Evolutionary conservation across 495 filamentous ascomycete species (phyloP).

Genomic region (Pseudoneurospora amorphoporcata): DNA sequence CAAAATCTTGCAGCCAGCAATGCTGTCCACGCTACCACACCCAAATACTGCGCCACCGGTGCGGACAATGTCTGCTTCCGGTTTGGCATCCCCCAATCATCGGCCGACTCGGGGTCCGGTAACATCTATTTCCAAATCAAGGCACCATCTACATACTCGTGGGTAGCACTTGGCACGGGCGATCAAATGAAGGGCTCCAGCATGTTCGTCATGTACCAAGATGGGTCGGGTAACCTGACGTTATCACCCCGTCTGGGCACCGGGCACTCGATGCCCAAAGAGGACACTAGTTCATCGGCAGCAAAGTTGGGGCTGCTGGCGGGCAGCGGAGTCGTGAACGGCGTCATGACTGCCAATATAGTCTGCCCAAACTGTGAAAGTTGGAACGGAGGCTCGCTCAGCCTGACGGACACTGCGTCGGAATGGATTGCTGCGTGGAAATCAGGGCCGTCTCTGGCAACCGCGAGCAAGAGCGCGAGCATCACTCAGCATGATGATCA

Average conservation of each 20-base stretch:
- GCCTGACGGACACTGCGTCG: conserved; percentile 33
- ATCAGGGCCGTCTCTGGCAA: conserved; percentile 45
- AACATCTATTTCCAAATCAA: conserved; percentile 58
- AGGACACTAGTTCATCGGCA: conserved; percentile 36
- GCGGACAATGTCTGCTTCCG: conserved; percentile 30
- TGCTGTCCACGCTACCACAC: conserved; percentile 5
- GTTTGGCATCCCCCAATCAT: conserved; percentile 33
- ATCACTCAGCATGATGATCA: conserved; percentile 51
- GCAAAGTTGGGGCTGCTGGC: conserved; percentile 42
- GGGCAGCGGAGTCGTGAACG: conserved; percentile 45
- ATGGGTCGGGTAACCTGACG: conserved; percentile 48
- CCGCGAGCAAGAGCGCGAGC: conserved; percentile 32
- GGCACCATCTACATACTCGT: conserved; percentile 47
- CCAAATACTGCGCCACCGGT: conserved; percentile 19
- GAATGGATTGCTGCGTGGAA: conserved; percentile 61
- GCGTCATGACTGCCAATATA: conserved; percentile 55
- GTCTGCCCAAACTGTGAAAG: conserved; percentile 34
- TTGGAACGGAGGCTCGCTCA: conserved; percentile 52
- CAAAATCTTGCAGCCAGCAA: background rate
- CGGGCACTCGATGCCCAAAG: conserved; percentile 43
- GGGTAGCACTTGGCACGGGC: conserved; percentile 60
- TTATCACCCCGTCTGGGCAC: conserved; percentile 50
- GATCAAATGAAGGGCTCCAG: conserved; percentile 49
- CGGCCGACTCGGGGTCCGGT: conserved; percentile 28
- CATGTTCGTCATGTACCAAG: conserved; percentile 59